Percentiles rank a stretch among this genome's conserved stretches.
These are phyloP conservation scores for Ophiostoma sp. DNA, from an alignment of 2,329 filamentous ascomycete genomes.

Conservation along the genomic window DNA sequence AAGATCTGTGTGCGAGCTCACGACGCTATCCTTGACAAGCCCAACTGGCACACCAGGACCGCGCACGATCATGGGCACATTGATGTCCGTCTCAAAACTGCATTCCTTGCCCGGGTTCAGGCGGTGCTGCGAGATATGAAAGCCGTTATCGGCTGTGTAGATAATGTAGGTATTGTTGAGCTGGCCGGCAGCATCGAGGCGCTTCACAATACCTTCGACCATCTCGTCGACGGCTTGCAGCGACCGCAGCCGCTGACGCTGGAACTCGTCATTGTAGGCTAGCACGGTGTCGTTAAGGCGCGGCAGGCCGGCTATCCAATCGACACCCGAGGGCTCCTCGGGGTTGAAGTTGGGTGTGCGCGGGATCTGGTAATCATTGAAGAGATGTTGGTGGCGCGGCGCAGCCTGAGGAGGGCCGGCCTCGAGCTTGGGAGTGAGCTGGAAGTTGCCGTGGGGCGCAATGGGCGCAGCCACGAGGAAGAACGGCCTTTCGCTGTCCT, in stretches of 20 bases:
- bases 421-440: constrained; percentile 26
- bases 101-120: constrained; percentile 53
- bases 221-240: constrained; percentile 53
- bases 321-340: constrained; percentile 41
- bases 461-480: constrained; percentile 62
- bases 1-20: constrained; percentile 58
- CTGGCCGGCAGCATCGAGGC: constrained; percentile 46
- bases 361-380: constrained; percentile 54
- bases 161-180: constrained; percentile 56
- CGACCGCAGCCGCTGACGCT: constrained; percentile 46
- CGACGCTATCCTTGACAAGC: constrained; percentile 35
- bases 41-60: constrained; percentile 43
- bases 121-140: constrained; percentile 54
- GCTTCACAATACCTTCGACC: constrained; percentile 42
- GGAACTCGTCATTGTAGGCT: constrained; percentile 47
- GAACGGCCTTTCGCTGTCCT: constrained; percentile 51
- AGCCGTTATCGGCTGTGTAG: constrained; percentile 52
- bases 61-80: constrained; percentile 29
- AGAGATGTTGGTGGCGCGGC: constrained; percentile 56
- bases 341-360: constrained; percentile 63
- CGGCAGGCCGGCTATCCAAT: constrained; percentile 42
- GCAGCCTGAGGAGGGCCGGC: constrained; percentile 41
- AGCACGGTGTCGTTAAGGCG: constrained; percentile 40
- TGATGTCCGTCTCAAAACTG: constrained; percentile 52
- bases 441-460: constrained; percentile 57